Conservation (phyloP, 306 rosid species). For the Citrullus amarus region DNA sequence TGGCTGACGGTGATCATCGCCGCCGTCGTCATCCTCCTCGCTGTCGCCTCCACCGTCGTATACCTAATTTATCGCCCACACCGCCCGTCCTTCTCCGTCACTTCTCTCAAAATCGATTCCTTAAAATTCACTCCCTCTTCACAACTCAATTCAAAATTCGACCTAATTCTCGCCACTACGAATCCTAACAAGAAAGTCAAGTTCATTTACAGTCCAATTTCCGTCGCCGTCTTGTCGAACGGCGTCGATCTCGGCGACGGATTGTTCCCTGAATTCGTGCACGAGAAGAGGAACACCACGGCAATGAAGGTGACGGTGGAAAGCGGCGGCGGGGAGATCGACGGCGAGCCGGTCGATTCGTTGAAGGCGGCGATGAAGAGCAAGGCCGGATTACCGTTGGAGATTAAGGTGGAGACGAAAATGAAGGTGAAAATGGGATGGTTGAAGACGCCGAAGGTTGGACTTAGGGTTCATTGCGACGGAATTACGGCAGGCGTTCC, state of each 20-base stretch:
- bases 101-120: slow-evolving; percentile 20
- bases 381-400: slow-evolving; percentile 42
- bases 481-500: slow-evolving; percentile 47
- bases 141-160: slow-evolving; percentile 25
- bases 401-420: slow-evolving; percentile 48
- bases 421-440: slow-evolving; percentile 54
- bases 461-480: slow-evolving; percentile 52
- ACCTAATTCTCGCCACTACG: slow-evolving; percentile 24
- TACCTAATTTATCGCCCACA: slow-evolving; percentile 61
- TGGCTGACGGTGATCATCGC: slow-evolving; percentile 38
- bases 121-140: slow-evolving; percentile 23
- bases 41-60: slow-evolving; percentile 26
- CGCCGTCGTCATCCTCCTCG: slow-evolving; percentile 33
- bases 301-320: slow-evolving; percentile 25
- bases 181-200: slow-evolving; percentile 43
- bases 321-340: slow-evolving; percentile 15
- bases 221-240: slow-evolving; percentile 18
- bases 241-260: slow-evolving; percentile 26
- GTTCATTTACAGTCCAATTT: slow-evolving; percentile 20
- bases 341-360: slow-evolving; percentile 3
- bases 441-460: slow-evolving; percentile 44
- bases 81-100: slow-evolving; percentile 28
- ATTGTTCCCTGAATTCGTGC: slow-evolving; percentile 35
- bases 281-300: slow-evolving; percentile 60
- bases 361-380: slow-evolving; percentile 45